Percentiles rank a stretch among this genome's conserved stretches.
These are phyloP conservation scores for Mycosphaerelloides madeirae DNA, from an alignment of 2,329 filamentous ascomycete genomes.

Conservation along the genomic window DNA sequence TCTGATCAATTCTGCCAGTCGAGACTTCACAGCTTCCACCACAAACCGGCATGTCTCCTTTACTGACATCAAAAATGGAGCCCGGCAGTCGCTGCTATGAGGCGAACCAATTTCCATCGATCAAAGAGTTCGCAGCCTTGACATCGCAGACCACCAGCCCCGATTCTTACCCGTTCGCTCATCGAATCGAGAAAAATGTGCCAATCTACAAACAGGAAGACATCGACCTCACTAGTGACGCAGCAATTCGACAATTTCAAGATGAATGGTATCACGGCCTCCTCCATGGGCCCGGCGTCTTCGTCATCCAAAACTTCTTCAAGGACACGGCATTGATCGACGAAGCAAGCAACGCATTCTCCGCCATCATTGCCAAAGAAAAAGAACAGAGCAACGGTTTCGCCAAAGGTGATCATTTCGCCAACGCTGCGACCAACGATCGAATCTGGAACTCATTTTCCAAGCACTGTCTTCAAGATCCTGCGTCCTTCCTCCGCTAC, in stretches of 20 bases:
- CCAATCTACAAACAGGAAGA: slow-evolving; percentile 52
- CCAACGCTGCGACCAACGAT: slow-evolving; percentile 51
- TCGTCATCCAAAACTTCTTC: slow-evolving; percentile 54
- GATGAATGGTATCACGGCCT: slow-evolving; percentile 59
- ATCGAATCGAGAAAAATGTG: slow-evolving; percentile 46
- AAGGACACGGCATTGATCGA: slow-evolving; percentile 40
- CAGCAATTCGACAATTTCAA: slow-evolving; percentile 43
- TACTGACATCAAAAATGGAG: too few species aligned
- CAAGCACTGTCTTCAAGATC: slow-evolving; percentile 54
- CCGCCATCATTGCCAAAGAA: slow-evolving; percentile 47
- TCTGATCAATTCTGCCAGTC: too few species aligned
- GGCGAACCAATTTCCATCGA: slow-evolving; percentile 9
- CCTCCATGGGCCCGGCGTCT: slow-evolving; percentile 54
- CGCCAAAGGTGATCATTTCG: slow-evolving; percentile 56
- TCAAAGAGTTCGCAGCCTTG: slow-evolving; percentile 22
- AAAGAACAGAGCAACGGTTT: slow-evolving; percentile 23
- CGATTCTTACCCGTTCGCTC: slow-evolving; percentile 46
- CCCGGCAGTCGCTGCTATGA: too few species aligned
- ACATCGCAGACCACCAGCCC: slow-evolving; percentile 16
- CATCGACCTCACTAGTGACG: slow-evolving; percentile 36
- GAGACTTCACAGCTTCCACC: too few species aligned
- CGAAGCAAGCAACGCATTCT: slow-evolving; percentile 45
- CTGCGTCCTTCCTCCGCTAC: slow-evolving; percentile 52
- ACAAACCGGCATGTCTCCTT: too few species aligned
- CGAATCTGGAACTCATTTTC: slow-evolving; percentile 64